These are phyloP conservation scores for Trichoderma orchidacearum DNA, from an alignment of 495 filamentous ascomycete genomes.

Conservation along the genomic window DNA sequence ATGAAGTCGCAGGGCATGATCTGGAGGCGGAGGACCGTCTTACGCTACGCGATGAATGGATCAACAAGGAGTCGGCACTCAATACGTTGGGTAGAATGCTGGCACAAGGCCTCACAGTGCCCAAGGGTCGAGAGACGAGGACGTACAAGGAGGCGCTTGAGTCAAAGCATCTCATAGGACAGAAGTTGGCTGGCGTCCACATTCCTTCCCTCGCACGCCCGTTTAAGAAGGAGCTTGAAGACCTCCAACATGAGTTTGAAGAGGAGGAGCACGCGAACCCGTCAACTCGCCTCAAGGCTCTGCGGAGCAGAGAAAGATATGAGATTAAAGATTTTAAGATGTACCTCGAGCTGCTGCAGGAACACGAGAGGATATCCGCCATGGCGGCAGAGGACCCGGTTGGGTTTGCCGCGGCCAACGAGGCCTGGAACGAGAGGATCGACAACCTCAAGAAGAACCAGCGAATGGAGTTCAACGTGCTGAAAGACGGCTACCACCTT, in stretches of 20 bases:
- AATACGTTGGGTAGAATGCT: conserved; percentile 19
- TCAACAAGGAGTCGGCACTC: conserved; percentile 19
- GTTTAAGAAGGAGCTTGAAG: conserved; percentile 15
- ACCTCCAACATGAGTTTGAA: conserved; percentile 16
- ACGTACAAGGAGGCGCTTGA: conserved; percentile 13
- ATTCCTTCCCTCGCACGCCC: conserved; percentile 13
- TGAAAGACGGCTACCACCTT: conserved; percentile 32
- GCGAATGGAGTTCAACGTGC: conserved; percentile 12
- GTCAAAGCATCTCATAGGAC: conserved; percentile 3
- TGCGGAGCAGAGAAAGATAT: conserved; percentile 14
- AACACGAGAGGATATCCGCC: conserved; percentile 7
- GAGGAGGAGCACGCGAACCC: neutral
- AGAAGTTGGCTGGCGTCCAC: neutral
- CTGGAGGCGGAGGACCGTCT: neutral
- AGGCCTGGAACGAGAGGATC: conserved; percentile 9
- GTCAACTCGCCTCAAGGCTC: conserved; percentile 2
- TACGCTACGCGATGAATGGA: conserved; percentile 12
- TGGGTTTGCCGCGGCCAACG: conserved; percentile 5
- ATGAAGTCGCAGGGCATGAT: conserved; percentile 25
- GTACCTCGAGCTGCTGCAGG: conserved; percentile 12
- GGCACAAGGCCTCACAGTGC: conserved; percentile 13
- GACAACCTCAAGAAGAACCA: conserved; percentile 2
- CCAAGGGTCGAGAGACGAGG: conserved; percentile 14
- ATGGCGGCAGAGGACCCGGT: conserved; percentile 4
- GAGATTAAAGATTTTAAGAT: conserved; percentile 6